A percentile compares a stretch with the other conserved stretches of the same genome.
These are phyloP conservation scores for Podospora appendiculata DNA, from an alignment of 495 filamentous ascomycete species.

Conservation along the genomic window DNA sequence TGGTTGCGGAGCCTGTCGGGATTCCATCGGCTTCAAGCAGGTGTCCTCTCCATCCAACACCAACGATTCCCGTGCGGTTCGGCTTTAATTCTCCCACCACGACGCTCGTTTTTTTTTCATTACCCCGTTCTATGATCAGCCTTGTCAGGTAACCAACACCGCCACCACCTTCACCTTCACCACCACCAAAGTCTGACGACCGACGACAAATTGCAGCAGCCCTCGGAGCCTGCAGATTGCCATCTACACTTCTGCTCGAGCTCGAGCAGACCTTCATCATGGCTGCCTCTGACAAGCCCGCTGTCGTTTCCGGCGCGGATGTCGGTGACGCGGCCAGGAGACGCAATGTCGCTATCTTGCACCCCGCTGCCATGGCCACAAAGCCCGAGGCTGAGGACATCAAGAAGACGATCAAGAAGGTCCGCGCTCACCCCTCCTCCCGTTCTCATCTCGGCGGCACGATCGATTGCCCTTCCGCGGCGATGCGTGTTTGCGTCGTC, in stretches of 20 bases:
- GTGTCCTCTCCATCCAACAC: neutral
- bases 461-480: neutral
- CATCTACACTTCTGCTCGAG: neutral
- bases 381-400: conserved; percentile 50
- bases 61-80: too few relatives aligned
- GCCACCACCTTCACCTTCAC: neutral
- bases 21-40: neutral
- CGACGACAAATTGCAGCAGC: neutral
- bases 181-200: neutral
- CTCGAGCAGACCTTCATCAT: conserved; percentile 22
- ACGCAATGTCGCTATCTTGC: conserved; percentile 59
- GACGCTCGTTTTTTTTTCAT: neutral
- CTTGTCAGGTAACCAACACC: neutral
- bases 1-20: neutral
- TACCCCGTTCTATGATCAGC: neutral
- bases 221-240: neutral
- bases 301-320: conserved; percentile 59
- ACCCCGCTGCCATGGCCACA: conserved; percentile 25
- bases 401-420: conserved; percentile 57
- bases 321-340: conserved; percentile 60
- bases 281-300: conserved; percentile 40
- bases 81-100: too few relatives aligned
- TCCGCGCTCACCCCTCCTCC: conserved; percentile 19
- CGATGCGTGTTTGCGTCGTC: neutral
- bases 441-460: neutral